phyloP scores from a whole-genome alignment of 345 rosid species.

The Hibiscus syriacus region DNA sequence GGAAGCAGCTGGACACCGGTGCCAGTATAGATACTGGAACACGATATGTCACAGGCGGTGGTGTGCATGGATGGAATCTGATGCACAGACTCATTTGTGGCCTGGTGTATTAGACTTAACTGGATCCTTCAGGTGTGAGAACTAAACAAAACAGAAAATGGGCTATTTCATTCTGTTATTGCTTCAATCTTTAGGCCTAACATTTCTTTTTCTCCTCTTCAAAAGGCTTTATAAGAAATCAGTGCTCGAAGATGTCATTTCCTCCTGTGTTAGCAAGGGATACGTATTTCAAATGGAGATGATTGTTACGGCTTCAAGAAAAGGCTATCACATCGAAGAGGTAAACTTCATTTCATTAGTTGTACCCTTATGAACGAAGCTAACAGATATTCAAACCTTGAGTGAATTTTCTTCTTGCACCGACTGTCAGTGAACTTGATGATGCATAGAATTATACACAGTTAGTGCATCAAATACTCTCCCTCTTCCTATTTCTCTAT shows the following conservation, averaged over 20 bases:
- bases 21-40: slow-evolving; percentile 95
- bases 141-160: neutral
- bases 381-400: neutral
- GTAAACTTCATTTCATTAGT: slow-evolving; percentile 22
- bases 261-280: slow-evolving; percentile 83
- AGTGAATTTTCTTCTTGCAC: too few species aligned
- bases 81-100: slow-evolving; percentile 94
- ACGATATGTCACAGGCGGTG: slow-evolving; percentile 79
- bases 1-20: slow-evolving; percentile 85
- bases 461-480: too few species aligned
- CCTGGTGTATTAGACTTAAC: slow-evolving; percentile 97
- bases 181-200: slow-evolving; percentile 6
- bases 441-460: too few species aligned
- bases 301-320: slow-evolving; percentile 92
- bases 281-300: slow-evolving; percentile 99
- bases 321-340: slow-evolving; percentile 88
- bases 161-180: neutral
- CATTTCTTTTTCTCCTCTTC: slow-evolving; percentile 3
- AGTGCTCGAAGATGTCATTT: slow-evolving; percentile 75
- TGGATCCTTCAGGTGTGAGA: slow-evolving; percentile 74
- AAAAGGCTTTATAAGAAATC: slow-evolving; percentile 76
- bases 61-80: slow-evolving; percentile 96
- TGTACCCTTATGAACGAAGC: slow-evolving; percentile 1
- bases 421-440: too few species aligned
- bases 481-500: too few species aligned